These are phyloP conservation scores for Ceratocystis harringtonii DNA, from an alignment of 2,329 filamentous ascomycete genomes.

Conservation along the genomic window DNA sequence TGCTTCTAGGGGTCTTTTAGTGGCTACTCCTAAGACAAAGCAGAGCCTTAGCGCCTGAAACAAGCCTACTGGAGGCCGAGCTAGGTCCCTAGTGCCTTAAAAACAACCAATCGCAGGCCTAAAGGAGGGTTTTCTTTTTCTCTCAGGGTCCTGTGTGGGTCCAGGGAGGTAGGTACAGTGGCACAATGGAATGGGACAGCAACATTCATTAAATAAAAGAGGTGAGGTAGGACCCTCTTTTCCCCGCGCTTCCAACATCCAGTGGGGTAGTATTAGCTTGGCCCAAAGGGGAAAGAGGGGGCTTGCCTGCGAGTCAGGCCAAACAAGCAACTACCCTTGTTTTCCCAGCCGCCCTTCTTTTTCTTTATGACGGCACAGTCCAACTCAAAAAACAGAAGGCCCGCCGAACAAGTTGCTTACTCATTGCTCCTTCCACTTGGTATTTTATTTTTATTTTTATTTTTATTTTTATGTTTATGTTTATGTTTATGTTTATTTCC, in stretches of 20 bases:
- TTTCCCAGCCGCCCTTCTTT: background rate
- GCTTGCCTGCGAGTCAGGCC: background rate
- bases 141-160: background rate
- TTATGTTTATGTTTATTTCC: background rate
- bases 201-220: too few species aligned
- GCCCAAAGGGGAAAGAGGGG: background rate
- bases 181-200: too few species aligned
- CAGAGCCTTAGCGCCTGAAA: background rate
- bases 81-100: background rate
- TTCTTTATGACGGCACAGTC: background rate
- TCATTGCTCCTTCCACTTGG: background rate
- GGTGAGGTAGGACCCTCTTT: background rate
- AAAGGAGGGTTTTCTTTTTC: background rate
- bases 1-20: background rate
- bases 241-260: background rate
- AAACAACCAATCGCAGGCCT: background rate
- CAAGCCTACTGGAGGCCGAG: background rate
- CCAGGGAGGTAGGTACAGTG: background rate
- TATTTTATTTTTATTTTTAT: background rate
- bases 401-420: background rate
- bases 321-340: background rate
- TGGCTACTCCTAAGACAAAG: background rate
- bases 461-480: background rate
- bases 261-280: background rate
- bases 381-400: background rate